Conservation (phyloP, 768 basidiomycete species). For the Fistulinella prunicolor region DNA sequence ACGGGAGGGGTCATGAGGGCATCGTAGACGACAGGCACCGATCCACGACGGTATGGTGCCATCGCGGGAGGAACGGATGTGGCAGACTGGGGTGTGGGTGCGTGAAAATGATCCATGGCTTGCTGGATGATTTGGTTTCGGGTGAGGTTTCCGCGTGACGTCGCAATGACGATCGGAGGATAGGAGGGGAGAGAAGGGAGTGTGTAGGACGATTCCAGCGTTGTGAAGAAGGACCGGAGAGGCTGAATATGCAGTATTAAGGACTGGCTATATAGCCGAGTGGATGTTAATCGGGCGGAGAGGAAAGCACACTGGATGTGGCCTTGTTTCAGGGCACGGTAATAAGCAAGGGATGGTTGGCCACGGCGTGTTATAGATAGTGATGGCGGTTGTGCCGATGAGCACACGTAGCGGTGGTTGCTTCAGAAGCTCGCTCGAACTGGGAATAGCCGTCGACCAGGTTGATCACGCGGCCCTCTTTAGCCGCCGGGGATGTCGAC, state of each 20-base stretch:
- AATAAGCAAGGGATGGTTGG: background rate
- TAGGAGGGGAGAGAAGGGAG: background rate
- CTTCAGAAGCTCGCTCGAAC: conserved; percentile 8
- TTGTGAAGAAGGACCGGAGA: conserved; percentile 4
- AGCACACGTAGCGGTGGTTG: conserved; percentile 8
- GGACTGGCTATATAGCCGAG: conserved; percentile 6
- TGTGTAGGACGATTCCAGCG: background rate
- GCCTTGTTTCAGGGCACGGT: conserved; percentile 11
- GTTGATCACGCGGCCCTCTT: conserved; percentile 2
- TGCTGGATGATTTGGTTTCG: conserved; percentile 1
- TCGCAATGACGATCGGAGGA: background rate
- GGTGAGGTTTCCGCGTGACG: background rate
- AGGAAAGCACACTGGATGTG: conserved; percentile 11
- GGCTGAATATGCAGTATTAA: background rate
- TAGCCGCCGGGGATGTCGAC: conserved; percentile 5
- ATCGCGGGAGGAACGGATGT: conserved; percentile 12
- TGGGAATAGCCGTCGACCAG: conserved; percentile 14
- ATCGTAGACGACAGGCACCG: conserved; percentile 45
- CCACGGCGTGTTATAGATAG: too few relatives aligned
- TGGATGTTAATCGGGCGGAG: conserved; percentile 3
- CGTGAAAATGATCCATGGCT: conserved; percentile 26
- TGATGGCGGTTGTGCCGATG: conserved; percentile 1
- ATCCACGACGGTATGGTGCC: conserved; percentile 33
- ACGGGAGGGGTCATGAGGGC: conserved; percentile 72
- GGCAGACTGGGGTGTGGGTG: conserved; percentile 19